A percentile compares a stretch with the other conserved stretches of the same genome.
phyloP scores from a whole-genome alignment of 2,329 filamentous ascomycete species.

The Calonectria montana region DNA sequence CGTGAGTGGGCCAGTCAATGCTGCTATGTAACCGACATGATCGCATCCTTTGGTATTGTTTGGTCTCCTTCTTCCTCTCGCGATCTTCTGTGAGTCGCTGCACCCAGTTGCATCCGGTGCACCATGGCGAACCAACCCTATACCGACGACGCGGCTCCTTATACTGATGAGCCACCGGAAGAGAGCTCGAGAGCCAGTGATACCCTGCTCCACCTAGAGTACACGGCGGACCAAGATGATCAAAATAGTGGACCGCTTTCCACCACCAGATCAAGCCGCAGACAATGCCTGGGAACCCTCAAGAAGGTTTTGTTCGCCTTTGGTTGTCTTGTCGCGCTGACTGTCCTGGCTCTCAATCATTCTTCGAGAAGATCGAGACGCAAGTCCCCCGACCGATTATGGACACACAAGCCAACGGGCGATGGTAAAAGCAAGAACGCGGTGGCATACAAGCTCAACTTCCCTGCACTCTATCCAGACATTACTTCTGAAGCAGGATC shows the following conservation, averaged over 20 bases:
- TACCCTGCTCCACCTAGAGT: neutral
- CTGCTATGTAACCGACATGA: neutral
- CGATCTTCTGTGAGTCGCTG: neutral
- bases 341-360: neutral
- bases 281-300: neutral
- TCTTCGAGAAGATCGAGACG: neutral
- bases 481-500: neutral
- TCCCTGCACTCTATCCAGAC: slow-evolving; percentile 13
- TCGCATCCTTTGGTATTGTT: neutral
- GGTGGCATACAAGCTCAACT: slow-evolving; percentile 5
- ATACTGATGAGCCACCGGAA: neutral
- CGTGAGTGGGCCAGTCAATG: neutral
- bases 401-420: neutral
- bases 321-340: neutral
- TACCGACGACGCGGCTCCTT: neutral
- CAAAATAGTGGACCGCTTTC: neutral
- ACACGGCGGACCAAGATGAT: neutral
- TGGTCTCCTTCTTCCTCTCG: neutral
- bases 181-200: neutral
- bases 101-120: neutral
- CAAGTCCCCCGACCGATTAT: neutral
- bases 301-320: neutral
- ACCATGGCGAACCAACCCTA: neutral
- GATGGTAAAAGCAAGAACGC: neutral
- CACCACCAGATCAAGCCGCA: neutral